phyloP scores from a whole-genome alignment of 1,284 basidiomycete genomes.

The Erythrobasidium hasegawianum region DNA sequence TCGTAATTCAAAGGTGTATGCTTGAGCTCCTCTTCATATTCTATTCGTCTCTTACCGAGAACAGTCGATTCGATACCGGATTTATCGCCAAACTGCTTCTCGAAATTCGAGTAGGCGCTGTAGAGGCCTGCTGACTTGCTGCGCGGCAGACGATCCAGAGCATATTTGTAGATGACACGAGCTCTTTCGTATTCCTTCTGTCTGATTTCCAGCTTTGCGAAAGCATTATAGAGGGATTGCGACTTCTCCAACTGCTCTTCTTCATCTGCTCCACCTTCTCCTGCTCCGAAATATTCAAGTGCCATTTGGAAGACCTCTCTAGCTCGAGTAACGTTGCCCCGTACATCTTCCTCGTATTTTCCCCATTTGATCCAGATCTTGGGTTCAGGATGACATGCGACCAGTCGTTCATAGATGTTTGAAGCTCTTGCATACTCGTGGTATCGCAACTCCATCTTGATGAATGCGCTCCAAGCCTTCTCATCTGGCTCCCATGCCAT shows the following conservation, averaged over 20 bases:
- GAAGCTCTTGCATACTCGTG: slow-evolving; percentile 87
- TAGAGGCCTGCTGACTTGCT: slow-evolving; percentile 85
- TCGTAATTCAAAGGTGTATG: slow-evolving; percentile 92
- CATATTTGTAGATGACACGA: slow-evolving; percentile 98
- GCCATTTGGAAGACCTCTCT: slow-evolving; percentile 96
- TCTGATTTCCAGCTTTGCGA: slow-evolving; percentile 96
- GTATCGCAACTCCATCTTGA: slow-evolving; percentile 92
- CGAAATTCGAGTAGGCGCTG: slow-evolving; percentile 90
- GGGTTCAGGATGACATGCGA: slow-evolving; percentile 87
- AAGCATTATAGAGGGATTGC: slow-evolving; percentile 90
- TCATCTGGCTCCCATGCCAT: slow-evolving; percentile 99
- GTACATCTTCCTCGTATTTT: slow-evolving; percentile 88
- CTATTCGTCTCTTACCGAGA: slow-evolving; percentile 89
- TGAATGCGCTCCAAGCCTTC: slow-evolving; percentile 98
- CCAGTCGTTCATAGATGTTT: slow-evolving; percentile 89
- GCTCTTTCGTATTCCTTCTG: slow-evolving; percentile 95
- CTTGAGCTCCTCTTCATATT: slow-evolving; percentile 89
- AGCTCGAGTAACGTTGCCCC: slow-evolving; percentile 71
- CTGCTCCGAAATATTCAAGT: slow-evolving; percentile 80
- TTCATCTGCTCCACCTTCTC: slow-evolving; percentile 53
- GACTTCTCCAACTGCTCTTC: slow-evolving; percentile 96
- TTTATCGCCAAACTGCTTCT: slow-evolving; percentile 93
- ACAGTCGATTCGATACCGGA: slow-evolving; percentile 88
- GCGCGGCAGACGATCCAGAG: slow-evolving; percentile 80
- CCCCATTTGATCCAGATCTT: slow-evolving; percentile 94